A percentile compares a stretch with the other conserved stretches of the same genome.
Conservation (phyloP, 2,329 filamentous ascomycete species). For the Byssoonygena ceratinophila region DNA sequence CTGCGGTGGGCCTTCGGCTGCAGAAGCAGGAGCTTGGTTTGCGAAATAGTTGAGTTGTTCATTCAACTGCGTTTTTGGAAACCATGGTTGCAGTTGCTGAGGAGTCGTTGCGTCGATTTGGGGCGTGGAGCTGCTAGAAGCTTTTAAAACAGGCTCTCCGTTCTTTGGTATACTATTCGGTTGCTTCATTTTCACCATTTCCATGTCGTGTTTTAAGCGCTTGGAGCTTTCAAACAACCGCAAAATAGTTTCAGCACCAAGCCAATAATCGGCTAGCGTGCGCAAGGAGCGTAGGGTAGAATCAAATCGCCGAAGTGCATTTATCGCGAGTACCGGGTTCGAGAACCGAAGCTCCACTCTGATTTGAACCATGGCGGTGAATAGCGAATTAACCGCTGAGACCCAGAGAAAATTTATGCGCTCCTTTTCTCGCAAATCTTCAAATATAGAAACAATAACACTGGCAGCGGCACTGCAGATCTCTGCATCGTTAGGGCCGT, state of each 20-base stretch:
- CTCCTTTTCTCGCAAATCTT: constrained; percentile 35
- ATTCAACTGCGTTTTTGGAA: constrained; percentile 4
- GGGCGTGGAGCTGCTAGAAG: constrained; percentile 3
- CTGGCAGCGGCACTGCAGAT: constrained; percentile 38
- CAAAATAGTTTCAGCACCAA: constrained; percentile 35
- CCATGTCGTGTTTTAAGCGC: constrained; percentile 34
- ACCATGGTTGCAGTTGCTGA: constrained; percentile 9
- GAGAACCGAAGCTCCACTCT: constrained; percentile 38
- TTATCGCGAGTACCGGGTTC: constrained; percentile 38
- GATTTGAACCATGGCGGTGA: constrained; percentile 40
- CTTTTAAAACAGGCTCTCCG: constrained; percentile 8
- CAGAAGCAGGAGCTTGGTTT: constrained; percentile 4
- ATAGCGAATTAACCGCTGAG: constrained; percentile 36
- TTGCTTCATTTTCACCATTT: constrained; percentile 29
- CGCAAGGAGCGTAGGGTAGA: constrained; percentile 35
- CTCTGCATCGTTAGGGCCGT: constrained; percentile 37
- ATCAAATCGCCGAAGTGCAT: constrained; percentile 37
- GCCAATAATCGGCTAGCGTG: constrained; percentile 35
- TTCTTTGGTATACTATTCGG: constrained; percentile 20
- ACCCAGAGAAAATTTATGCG: constrained; percentile 37
- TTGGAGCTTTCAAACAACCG: constrained; percentile 37
- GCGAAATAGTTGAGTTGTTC: constrained; percentile 14
- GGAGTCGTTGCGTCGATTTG: constrained; percentile 9
- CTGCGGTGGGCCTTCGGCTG: constrained; percentile 8
- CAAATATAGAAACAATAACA: constrained; percentile 38